A percentile compares a stretch with the other conserved stretches of the same genome.
Evolutionary conservation across 1,139 yeast genomes (phyloP).

Genomic region (Kodamaea sp.): DNA sequence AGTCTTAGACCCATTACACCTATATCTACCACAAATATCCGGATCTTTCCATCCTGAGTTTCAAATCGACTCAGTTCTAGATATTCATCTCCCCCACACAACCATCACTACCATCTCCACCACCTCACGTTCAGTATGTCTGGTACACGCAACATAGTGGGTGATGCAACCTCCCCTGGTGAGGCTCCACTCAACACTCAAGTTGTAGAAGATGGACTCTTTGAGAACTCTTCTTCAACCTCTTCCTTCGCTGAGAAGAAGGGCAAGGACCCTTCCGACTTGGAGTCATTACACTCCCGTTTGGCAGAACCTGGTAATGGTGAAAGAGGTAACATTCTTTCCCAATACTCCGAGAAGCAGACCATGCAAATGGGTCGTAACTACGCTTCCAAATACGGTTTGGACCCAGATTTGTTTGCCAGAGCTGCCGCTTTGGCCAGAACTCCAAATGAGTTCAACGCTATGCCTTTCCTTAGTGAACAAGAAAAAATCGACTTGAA

Average conservation of each 20-base stretch:
- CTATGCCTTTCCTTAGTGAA: slow-evolving; percentile 56
- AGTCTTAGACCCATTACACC: no score
- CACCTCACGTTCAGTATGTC: no score
- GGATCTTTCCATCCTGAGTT: no score
- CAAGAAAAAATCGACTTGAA: slow-evolving; percentile 60
- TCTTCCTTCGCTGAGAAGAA: slow-evolving; percentile 21
- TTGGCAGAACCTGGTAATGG: slow-evolving; percentile 22
- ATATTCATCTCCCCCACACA: no score
- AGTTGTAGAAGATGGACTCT: no score
- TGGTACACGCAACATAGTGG: no score
- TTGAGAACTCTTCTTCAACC: slow-evolving; percentile 22
- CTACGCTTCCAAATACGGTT: slow-evolving; percentile 60
- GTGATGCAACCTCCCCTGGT: no score
- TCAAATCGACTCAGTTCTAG: no score
- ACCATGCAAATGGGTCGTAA: slow-evolving; percentile 71
- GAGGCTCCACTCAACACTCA: no score
- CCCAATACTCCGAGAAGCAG: slow-evolving; percentile 63
- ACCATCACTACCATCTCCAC: no score
- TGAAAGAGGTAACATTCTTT: slow-evolving; percentile 55
- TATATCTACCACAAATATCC: no score
- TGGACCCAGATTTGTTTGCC: slow-evolving; percentile 68
- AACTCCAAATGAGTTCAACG: slow-evolving; percentile 57
- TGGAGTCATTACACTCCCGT: slow-evolving; percentile 26
- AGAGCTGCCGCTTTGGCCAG: slow-evolving; percentile 79
- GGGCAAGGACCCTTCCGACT: slow-evolving; percentile 21